Evolutionary conservation across 768 basidiomycete genomes (phyloP), one percentile per base, ranked within the genome.

Genomic region (Austroboletus festivus): DNA sequence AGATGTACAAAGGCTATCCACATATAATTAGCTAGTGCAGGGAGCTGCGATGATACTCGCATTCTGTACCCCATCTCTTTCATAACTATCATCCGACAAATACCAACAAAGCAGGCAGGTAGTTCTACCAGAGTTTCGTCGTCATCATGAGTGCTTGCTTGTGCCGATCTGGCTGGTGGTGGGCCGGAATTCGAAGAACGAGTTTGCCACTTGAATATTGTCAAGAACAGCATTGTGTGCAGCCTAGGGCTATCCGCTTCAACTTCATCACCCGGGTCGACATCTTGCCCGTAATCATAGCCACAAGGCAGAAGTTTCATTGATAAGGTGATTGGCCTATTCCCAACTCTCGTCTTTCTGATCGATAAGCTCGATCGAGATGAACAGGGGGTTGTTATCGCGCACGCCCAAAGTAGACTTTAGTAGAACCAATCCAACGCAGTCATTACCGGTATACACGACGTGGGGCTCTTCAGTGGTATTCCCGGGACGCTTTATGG

Each of bases 181-280:
- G 10, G 30, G 11, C 33, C 11, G 6, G 15, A 26, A 22, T 19
- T 31, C 10, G 62, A 39, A 11, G 59, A 21, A n/a, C 15, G 51
- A 35, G 11, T 33, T 43, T 6, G 24, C 8, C 22, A n/a, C n/a
- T n/a, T 13, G 42, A 30, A 39, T 46, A 22, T 16, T 22, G 24
- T 42, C 38, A 0, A 48, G 50, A 13, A 33, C 11, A 18, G 20
- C 0, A 2, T 24, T 8, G 33, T 15, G 19, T 21, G 18, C 23
- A 5, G 20, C 24, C 2, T 21, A 19, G 2, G 1, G 20, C 18
- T 18, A n/a, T 43, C 48, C 23, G 5, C 26, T 28, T 23, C 33
- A 0, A 45, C 49, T n/a, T 65, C 61, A n/a, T 58, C 63, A 5
- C 65, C 65, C 16, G 68, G 60, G 38, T 65, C 63, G 35, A 63